Evolutionary conservation across 768 basidiomycete species (phyloP), one percentile per base, ranked within the genome.

Genomic region (Chiua virens): DNA sequence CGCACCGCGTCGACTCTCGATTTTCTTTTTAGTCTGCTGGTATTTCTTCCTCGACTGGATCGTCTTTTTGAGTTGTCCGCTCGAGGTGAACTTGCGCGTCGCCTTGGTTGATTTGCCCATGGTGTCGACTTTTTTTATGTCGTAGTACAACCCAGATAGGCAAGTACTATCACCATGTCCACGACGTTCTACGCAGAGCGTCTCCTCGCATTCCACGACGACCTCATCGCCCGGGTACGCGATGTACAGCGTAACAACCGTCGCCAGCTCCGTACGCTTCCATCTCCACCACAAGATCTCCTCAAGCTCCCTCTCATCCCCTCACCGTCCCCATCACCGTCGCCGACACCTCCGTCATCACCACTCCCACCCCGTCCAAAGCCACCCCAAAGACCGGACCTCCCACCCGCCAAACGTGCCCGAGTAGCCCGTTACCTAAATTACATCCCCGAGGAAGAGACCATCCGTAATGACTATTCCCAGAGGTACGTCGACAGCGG

Each of bases 391-490:
- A 66, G 80, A 44, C 59, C 69, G 67, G 80, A 82, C 47, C 63
- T 83, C 6, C 79, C 85, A 1, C 83, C 84, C n/a, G 78, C 83
- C 7, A 93, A 93, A 65, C 81, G 82, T 5, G 87, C 88, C 0
- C 79, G 89, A 4, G 72, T 81, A 7, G 76, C 79, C 20, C 78
- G 87, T 32, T 93, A 91, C 57, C 66, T 67, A 30, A 94, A 95
- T 63, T 95, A 96, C 58, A 79, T 94, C 15, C 86, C 90, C 2
- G 92, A 93, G 54, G 96, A 99, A 65, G 96, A 99, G 68, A 98
- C 94, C 0, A 89, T 99, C 39, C 80, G 97, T 42, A 98, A 97
- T 60, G 95, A 99, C 72, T 93, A 95, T 64, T 91, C 89, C 0
- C 87, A 88, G 68, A 75, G 87, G 56, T 98, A 96, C 68, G 92